Evolutionary conservation across 176 grass and related monocot genomes (phyloP), one percentile per base, ranked within the genome.

Genomic region (Ananas comosus): DNA sequence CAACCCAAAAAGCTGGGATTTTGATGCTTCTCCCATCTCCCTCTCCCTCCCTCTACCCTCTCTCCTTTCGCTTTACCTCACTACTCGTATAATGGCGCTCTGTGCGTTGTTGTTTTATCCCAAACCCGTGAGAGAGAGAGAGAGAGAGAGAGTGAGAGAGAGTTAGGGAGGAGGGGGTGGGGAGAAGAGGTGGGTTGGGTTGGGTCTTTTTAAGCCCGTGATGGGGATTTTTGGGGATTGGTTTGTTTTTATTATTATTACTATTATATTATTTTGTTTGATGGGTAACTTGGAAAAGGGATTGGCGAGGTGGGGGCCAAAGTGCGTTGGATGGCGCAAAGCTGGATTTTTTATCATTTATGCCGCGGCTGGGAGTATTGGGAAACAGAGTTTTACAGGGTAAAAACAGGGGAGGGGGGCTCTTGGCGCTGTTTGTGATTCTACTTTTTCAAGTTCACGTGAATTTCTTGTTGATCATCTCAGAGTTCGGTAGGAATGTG

Each of bases 131-230:
- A 59, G 4, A 59, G 56, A 19, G 10, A 59, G 56, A 59, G 56
- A 19, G 54, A 17, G 13, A 7, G 12, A n/a, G n/a, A n/a, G n/a
- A n/a, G n/a, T n/a, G n/a, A n/a, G n/a, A n/a, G 13, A 18, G 54
- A 59, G 54, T 8, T 12, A 61, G 56, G 7, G 10, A 19, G 56
- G 16, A 7, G 3, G 33, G 33, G 6, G 4, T 1, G 4, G 18
- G 64, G 21, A 71, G 67, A 51, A 53, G n/a, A 25, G 75, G 78
- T n/a, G 13, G 49, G 59, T 9, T 63, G 22, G 0, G 57, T 86
- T 76, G 70, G 66, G 65, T 28, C 68, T 50, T 86, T 71, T 80
- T 51, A 12, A 48, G 64, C 28, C 90, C 83, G 86, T 93, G 86
- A 93, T 1, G 42, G 51, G 2, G 0, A 72, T 54, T 72, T 72